A percentile compares a stretch with the other conserved stretches of the same genome.
Evolutionary conservation across 306 rosid species (phyloP).

Genomic region (Fragaria nilgerrensis): DNA sequence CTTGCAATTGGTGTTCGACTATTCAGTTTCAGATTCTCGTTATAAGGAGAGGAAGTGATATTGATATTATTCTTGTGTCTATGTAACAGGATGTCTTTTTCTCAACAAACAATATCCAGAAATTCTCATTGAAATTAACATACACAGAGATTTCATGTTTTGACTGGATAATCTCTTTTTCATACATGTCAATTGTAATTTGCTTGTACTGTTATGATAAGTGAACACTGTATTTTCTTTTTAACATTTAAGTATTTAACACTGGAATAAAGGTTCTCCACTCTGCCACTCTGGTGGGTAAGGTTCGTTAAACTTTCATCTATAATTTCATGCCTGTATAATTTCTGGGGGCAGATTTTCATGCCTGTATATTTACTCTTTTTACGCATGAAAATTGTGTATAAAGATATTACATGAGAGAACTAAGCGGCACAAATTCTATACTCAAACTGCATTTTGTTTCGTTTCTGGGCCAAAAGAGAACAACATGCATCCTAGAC

Average conservation of each 20-base stretch:
- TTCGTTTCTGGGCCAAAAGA: not conserved
- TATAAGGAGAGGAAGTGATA: constrained; percentile 15
- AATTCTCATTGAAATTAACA: not conserved
- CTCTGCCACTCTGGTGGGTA: not conserved
- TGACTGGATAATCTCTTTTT: constrained; percentile 1
- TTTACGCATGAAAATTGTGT: too few species aligned
- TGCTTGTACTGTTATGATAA: not conserved
- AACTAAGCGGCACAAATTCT: not conserved
- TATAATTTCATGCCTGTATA: too few species aligned
- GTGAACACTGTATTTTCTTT: not conserved
- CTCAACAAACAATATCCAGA: constrained; percentile 10
- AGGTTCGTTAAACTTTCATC: not conserved
- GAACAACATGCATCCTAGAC: not conserved
- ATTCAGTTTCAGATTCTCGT: constrained; percentile 23
- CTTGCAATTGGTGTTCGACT: constrained; percentile 21
- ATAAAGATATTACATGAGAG: not conserved
- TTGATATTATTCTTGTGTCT: constrained; percentile 22
- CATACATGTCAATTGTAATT: constrained; percentile 17
- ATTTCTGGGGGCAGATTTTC: too few species aligned
- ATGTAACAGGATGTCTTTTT: constrained; percentile 6
- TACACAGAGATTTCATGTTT: constrained; percentile 20
- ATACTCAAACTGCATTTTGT: not conserved
- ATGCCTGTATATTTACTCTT: too few species aligned
- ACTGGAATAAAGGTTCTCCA: not conserved
- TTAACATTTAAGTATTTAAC: not conserved